Evolutionary conservation across 177 flowering plant genomes (phyloP).

Genomic region (Tripterygium wilfordii): DNA sequence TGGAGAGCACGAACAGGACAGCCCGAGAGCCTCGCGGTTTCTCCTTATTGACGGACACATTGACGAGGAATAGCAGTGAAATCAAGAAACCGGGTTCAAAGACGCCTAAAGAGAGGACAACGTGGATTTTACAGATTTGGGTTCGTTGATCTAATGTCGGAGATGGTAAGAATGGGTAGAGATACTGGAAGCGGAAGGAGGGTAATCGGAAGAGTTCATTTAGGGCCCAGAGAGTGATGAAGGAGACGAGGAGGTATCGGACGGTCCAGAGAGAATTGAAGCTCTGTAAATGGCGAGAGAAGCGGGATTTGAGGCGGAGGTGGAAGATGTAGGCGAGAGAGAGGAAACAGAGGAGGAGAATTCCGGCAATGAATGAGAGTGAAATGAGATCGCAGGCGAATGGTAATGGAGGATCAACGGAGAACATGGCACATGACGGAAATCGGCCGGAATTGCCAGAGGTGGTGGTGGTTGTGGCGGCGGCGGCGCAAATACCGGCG

Average conservation of each 20-base stretch:
- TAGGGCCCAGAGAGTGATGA: conserved; percentile 42
- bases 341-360: conserved; percentile 41
- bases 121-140: conserved; percentile 42
- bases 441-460: no score
- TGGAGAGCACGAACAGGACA: conserved; percentile 12
- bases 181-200: conserved; percentile 10
- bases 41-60: conserved; percentile 33
- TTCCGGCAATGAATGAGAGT: conserved; percentile 19
- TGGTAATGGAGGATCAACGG: conserved; percentile 6
- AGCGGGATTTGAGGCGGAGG: conserved; percentile 36
- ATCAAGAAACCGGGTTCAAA: conserved; percentile 57
- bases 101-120: conserved; percentile 54
- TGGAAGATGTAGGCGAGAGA: conserved; percentile 41
- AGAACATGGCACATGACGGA: conserved; percentile 10
- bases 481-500: no score
- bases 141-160: conserved; percentile 22
- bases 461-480: no score
- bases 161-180: conserved; percentile 14
- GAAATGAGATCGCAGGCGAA: conserved; percentile 29
- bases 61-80: conserved; percentile 53
- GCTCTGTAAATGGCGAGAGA: conserved; percentile 26
- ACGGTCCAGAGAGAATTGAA: conserved; percentile 63
- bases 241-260: conserved; percentile 26
- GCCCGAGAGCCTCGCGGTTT: conserved; percentile 17
- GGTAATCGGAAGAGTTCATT: conserved; percentile 47